Conservation (phyloP, 306 rosid species). For the Prunus mira region DNA sequence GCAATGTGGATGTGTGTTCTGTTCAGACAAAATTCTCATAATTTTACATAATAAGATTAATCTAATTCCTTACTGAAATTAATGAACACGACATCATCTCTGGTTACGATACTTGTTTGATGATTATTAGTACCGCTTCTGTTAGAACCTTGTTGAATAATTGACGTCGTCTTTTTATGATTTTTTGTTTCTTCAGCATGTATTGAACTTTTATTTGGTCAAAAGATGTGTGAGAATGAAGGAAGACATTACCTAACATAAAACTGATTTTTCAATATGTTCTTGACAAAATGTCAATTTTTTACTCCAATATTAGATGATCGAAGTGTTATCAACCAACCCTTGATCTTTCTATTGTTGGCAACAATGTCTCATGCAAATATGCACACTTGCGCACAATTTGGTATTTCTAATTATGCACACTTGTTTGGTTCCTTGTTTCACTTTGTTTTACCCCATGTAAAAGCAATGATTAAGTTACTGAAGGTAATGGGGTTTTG, state of each 20-base stretch:
- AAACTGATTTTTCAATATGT: neutral
- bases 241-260: neutral
- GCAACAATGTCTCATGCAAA: too few species aligned
- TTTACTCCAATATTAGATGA: neutral
- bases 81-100: neutral
- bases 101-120: neutral
- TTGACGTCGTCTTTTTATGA: too few species aligned
- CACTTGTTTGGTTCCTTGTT: neutral
- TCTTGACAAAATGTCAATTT: neutral
- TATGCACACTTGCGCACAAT: neutral
- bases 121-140: neutral
- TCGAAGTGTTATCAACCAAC: neutral
- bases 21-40: neutral
- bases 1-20: neutral
- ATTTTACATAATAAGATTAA: neutral
- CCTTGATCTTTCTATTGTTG: neutral
- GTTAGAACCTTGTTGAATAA: neutral
- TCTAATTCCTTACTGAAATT: neutral
- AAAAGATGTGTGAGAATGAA: neutral
- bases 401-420: neutral
- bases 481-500: neutral
- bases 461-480: neutral
- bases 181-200: neutral
- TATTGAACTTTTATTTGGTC: neutral
- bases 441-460: neutral